These are phyloP conservation scores for Melanogaster broomeanus DNA, from an alignment of 768 basidiomycete genomes.

Conservation along the genomic window DNA sequence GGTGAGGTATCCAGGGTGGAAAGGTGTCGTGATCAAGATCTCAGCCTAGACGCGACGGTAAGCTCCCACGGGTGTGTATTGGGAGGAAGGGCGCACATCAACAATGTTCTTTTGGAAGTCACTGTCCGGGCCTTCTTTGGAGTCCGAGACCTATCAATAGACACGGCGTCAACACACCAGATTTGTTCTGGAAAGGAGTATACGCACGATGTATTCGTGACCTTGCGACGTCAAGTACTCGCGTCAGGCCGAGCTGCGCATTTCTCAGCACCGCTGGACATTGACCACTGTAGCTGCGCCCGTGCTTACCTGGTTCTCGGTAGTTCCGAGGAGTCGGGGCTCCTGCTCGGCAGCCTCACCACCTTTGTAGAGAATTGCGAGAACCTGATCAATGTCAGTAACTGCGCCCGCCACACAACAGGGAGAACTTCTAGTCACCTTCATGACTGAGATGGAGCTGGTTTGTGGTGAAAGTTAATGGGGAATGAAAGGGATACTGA, in stretches of 20 bases:
- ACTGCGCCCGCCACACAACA: background rate
- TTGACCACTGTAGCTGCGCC: background rate
- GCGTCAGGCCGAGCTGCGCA: constrained; percentile 66
- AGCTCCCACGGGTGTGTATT: constrained; percentile 11
- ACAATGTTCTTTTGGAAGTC: constrained; percentile 82
- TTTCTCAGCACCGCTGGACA: background rate
- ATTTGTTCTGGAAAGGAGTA: background rate
- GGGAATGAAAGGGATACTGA: constrained; percentile 11
- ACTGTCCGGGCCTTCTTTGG: constrained; percentile 81
- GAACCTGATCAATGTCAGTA: constrained; percentile 44
- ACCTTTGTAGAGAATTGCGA: constrained; percentile 76
- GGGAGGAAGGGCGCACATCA: constrained; percentile 52
- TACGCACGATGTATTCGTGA: constrained; percentile 70
- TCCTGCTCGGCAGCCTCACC: constrained; percentile 65
- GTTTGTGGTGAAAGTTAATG: constrained; percentile 1
- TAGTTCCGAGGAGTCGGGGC: constrained; percentile 75
- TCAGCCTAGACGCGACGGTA: constrained; percentile 53
- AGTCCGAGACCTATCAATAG: constrained; percentile 61
- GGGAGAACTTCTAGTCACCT: constrained; percentile 31
- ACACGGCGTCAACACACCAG: constrained; percentile 3
- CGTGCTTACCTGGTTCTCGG: constrained; percentile 67
- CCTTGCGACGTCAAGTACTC: constrained; percentile 70
- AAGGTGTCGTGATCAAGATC: constrained; percentile 80
- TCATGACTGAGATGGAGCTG: constrained; percentile 35
- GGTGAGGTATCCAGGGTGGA: constrained; percentile 86